These are phyloP conservation scores for Cynanchum wilfordii DNA, from an alignment of 257 asterid species.

Conservation along the genomic window DNA sequence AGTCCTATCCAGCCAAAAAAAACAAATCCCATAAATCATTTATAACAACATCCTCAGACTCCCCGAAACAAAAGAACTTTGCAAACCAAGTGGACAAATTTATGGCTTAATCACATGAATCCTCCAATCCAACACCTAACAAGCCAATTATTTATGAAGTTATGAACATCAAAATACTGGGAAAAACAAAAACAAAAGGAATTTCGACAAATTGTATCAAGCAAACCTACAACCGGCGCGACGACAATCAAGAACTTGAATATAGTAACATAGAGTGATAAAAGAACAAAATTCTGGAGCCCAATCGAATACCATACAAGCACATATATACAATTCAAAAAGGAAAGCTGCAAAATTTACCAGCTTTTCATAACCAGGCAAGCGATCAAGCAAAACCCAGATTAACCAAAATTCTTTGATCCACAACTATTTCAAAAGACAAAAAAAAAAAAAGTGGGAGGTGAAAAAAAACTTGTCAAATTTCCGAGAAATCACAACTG, in stretches of 20 bases:
- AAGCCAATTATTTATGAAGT: not conserved
- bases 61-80: not conserved
- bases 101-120: not conserved
- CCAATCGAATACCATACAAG: not conserved
- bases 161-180: not conserved
- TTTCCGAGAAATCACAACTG: not conserved
- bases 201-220: not conserved
- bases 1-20: not conserved
- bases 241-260: not conserved
- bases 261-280: not conserved
- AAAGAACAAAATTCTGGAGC: not conserved
- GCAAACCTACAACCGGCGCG: not conserved
- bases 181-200: not conserved
- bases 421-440: not conserved
- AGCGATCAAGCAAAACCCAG: not conserved
- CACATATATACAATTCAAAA: not conserved
- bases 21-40: constrained; percentile 1
- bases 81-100: not conserved
- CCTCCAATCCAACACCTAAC: not conserved
- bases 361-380: not conserved
- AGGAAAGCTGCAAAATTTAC: not conserved
- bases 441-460: too few relatives aligned
- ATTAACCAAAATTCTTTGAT: not conserved
- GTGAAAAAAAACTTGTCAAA: not conserved
- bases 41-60: constrained; percentile 2